Percentiles rank a stretch among this genome's conserved stretches.
These are phyloP conservation scores for Chytriomyces sp. DNA, from an alignment of 192 early-diverging fungal species.

Conservation along the genomic window DNA sequence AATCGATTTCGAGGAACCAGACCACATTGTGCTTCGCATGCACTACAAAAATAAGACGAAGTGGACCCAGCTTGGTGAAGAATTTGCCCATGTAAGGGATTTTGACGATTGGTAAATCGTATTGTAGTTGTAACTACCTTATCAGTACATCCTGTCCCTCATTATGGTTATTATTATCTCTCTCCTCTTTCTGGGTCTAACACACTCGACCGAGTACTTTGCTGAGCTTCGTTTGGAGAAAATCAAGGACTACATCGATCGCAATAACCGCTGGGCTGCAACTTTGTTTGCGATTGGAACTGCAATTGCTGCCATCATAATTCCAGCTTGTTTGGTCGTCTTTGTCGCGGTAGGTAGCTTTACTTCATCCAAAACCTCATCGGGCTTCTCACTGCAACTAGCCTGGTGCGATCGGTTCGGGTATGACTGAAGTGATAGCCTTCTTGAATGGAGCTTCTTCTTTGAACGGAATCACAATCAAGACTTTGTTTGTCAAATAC, in stretches of 20 bases:
- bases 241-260: constrained; percentile 19
- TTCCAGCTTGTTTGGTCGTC: constrained; percentile 30
- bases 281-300: constrained; percentile 37
- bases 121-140: constrained; percentile 3
- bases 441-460: constrained; percentile 37
- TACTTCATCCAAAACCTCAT: neutral
- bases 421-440: constrained; percentile 45
- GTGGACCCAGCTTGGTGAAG: neutral
- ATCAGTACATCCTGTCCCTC: constrained; percentile 33
- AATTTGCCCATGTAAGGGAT: neutral
- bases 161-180: constrained; percentile 28
- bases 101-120: neutral
- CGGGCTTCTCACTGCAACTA: neutral
- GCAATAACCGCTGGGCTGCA: constrained; percentile 7
- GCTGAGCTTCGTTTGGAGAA: constrained; percentile 30
- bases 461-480: constrained; percentile 26
- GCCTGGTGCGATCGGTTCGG: constrained; percentile 37
- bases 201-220: constrained; percentile 36
- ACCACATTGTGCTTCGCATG: constrained; percentile 29
- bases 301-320: constrained; percentile 18
- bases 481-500: constrained; percentile 8
- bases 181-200: constrained; percentile 27
- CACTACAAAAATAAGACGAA: constrained; percentile 31
- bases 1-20: constrained; percentile 50
- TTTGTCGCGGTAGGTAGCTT: constrained; percentile 20